phyloP scores from a whole-genome alignment of 129 eudicot species.

The Smallanthus sonchifolius region DNA sequence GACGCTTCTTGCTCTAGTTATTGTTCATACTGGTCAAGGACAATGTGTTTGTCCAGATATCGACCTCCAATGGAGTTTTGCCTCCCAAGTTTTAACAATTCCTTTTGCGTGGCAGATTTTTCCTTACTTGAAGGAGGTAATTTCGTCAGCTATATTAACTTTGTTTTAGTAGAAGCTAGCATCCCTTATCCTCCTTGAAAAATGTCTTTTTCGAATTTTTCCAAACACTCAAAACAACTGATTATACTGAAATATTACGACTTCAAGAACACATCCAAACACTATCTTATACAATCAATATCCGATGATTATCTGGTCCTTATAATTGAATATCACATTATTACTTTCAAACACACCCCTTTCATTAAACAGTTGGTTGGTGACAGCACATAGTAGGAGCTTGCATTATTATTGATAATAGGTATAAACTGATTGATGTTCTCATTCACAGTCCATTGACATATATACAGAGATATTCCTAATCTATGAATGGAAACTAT shows the following conservation, averaged over 20 bases:
- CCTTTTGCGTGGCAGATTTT: conserved; percentile 79
- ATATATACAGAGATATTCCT: no score
- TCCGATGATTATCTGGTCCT: neutral
- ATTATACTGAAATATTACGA: neutral
- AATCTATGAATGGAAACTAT: no score
- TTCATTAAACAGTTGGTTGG: conserved; percentile 7
- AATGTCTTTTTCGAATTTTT: neutral
- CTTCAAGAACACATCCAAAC: neutral
- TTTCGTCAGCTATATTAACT: neutral
- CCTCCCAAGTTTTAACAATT: conserved; percentile 68
- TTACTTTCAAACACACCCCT: neutral
- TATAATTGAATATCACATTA: neutral
- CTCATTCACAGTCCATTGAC: no score
- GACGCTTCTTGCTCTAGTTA: conserved; percentile 46
- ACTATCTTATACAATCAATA: neutral
- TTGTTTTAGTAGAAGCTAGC: neutral
- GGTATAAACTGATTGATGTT: no score
- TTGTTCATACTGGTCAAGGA: conserved; percentile 66
- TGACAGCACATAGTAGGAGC: neutral
- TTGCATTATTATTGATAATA: neutral
- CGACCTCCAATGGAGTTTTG: conserved; percentile 57
- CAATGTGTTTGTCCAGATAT: conserved; percentile 57
- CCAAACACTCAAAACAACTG: neutral
- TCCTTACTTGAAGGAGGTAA: conserved; percentile 78
- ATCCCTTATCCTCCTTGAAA: neutral